Base-by-base conservation (phyloP, 2,329 filamentous ascomycete genomes). In the Scytalidium lignicola region DNA sequence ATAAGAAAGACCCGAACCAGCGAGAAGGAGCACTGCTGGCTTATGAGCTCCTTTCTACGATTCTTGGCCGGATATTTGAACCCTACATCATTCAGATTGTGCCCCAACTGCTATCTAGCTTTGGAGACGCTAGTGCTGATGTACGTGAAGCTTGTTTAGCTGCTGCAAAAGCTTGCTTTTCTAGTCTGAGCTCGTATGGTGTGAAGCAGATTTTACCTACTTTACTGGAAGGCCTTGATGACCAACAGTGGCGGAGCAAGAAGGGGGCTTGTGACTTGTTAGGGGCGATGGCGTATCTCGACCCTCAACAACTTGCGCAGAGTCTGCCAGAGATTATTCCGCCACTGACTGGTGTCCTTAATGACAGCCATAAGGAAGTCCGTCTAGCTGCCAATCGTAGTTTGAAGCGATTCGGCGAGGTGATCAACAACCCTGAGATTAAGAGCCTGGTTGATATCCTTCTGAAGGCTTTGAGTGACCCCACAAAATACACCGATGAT, bases 291-390 rank as follows among this genome's bases (percentile, higher is more conserved):
- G 95, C 93, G 4, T 99, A 99, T 65, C 80, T 99, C 26, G 93
- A 97, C 65, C 92, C 95, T 7, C 88, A 96, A 57, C 93, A 99
- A 67, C 79, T 99, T 17, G 90, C 93, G 1, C 79, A 86, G 58
- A 97, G 91, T 65, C 73, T 99, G 61, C 93, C 93, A 2, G 91
- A 95, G 49, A 99, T 99, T 58, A 99, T 99, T 58, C 93, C 95
- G 21, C 92, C 95, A 15, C 76, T 99, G 50, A 97, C 95, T 1
- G 84, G 86, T 42, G 93, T 97, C 3, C 74, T 99, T 51, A 99
- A 96, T 59, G 93, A 99, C 72, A 96, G 89, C 62, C 93, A 99
- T 72, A 99, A 99, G 69, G 93, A 99, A 70, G 93, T 99, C 26
- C 83, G 93, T 52, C 75, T 83, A 41, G 91, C 90, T 19, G 93